Percentiles rank a stretch among this genome's conserved stretches.
Conservation (phyloP, 768 basidiomycete genomes). For the Rhizopogon vulgaris region DNA sequence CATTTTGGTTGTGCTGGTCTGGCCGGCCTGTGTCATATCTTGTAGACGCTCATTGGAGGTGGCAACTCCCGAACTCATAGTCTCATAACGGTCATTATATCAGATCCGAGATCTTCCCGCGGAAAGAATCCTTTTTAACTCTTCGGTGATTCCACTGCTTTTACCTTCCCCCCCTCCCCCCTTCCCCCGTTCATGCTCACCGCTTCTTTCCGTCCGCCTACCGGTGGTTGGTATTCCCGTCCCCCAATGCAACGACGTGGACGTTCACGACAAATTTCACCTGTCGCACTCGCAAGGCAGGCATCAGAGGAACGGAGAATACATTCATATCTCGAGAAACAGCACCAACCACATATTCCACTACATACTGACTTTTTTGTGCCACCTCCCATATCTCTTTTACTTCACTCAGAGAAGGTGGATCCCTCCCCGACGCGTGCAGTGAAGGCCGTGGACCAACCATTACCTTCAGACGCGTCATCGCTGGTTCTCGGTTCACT, state of each 20-base stretch:
- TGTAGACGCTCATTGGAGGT: slow-evolving; percentile 14
- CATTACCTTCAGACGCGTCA: neutral
- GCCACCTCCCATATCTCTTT: neutral
- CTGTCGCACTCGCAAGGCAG: slow-evolving; percentile 35
- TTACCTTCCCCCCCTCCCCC: neutral
- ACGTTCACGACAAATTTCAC: slow-evolving; percentile 36
- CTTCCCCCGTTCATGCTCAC: slow-evolving; percentile 16
- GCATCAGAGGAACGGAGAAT: slow-evolving; percentile 36
- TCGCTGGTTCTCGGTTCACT: neutral
- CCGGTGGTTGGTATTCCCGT: slow-evolving; percentile 16
- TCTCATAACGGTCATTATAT: slow-evolving; percentile 3
- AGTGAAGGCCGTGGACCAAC: neutral
- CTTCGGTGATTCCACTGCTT: slow-evolving; percentile 4
- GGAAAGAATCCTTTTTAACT: slow-evolving; percentile 12
- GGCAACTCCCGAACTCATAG: slow-evolving; percentile 10
- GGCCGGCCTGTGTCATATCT: neutral
- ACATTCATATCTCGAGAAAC: slow-evolving; percentile 7
- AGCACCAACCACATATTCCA: slow-evolving; percentile 1
- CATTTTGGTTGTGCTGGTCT: neutral
- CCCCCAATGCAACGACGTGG: slow-evolving; percentile 29
- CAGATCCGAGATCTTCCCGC: slow-evolving; percentile 6
- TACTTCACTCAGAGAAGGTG: slow-evolving; percentile 2
- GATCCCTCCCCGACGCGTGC: neutral
- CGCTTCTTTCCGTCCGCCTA: slow-evolving; percentile 17
- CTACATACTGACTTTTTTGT: neutral